Evolutionary conservation across 2,329 filamentous ascomycete species (phyloP).

Genomic region (Phialemonium atrogriseum): DNA sequence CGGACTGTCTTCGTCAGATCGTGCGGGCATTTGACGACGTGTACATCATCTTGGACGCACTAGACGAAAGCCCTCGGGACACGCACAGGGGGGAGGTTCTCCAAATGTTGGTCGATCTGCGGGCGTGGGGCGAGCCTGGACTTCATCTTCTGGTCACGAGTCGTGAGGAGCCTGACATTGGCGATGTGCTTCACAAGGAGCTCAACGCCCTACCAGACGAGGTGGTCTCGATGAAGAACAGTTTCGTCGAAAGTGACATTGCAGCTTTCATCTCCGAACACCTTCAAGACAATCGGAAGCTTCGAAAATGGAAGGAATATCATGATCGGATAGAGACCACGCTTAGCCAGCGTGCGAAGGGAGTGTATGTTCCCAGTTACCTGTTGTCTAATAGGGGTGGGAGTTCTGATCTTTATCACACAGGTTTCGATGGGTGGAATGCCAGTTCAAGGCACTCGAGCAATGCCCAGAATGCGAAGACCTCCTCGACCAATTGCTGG

Average conservation of each 20-base stretch:
- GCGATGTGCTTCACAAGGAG: no score
- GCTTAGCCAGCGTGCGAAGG: conserved; percentile 17
- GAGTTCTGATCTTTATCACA: conserved; percentile 8
- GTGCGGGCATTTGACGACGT: conserved; percentile 19
- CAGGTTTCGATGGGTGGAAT: conserved; percentile 27
- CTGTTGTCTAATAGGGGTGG: no score
- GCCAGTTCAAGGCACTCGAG: conserved; percentile 20
- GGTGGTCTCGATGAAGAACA: conserved; percentile 11
- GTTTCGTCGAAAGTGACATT: conserved; percentile 18
- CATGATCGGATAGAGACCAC: conserved; percentile 17
- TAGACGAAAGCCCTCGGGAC: conserved; percentile 25
- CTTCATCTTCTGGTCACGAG: conserved; percentile 25
- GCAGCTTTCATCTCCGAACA: conserved; percentile 15
- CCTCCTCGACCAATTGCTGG: conserved; percentile 18
- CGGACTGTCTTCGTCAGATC: conserved; percentile 14
- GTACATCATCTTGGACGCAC: conserved; percentile 27
- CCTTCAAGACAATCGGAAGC: conserved; percentile 12
- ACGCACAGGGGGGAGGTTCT: conserved; percentile 17
- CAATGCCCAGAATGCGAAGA: conserved; percentile 9
- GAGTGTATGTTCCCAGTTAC: conserved; percentile 21
- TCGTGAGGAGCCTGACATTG: conserved; percentile 22
- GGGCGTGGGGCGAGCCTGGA: conserved; percentile 12
- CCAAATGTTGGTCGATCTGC: conserved; percentile 15
- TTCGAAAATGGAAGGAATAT: conserved; percentile 16
- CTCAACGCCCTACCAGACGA: conserved; percentile 10